Conservation (phyloP, 1,284 basidiomycete genomes). For the Apiotrichum mycotoxinovorans region DNA sequence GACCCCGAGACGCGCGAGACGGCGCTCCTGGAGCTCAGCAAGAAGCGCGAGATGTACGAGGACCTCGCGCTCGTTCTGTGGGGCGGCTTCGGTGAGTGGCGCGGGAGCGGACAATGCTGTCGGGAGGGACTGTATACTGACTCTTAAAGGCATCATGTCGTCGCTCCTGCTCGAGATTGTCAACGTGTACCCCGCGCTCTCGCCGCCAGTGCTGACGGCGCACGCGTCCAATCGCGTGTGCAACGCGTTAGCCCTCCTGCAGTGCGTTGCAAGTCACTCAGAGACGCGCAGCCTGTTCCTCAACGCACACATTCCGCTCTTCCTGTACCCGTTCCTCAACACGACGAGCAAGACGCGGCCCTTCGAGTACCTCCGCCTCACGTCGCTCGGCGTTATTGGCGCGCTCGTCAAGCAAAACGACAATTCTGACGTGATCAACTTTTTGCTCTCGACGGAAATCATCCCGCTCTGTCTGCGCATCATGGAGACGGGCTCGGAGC, state of each 20-base stretch:
- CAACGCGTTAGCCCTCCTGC: slow-evolving; percentile 94
- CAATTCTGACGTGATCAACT: slow-evolving; percentile 98
- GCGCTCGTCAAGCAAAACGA: slow-evolving; percentile 99
- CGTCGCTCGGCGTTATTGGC: slow-evolving; percentile 96
- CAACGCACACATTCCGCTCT: slow-evolving; percentile 95
- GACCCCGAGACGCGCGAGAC: slow-evolving; percentile 67
- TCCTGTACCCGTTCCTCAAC: slow-evolving; percentile 98
- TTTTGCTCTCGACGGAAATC: slow-evolving; percentile 97
- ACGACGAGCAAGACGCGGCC: slow-evolving; percentile 98
- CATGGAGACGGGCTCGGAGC: slow-evolving; percentile 99
- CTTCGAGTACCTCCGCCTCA: slow-evolving; percentile 97
- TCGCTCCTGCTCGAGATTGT: slow-evolving; percentile 96
- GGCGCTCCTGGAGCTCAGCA: slow-evolving; percentile 91
- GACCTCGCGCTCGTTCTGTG: slow-evolving; percentile 96
- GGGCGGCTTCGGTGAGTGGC: slow-evolving; percentile 98
- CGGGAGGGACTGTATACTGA: neutral
- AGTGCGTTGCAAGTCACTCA: slow-evolving; percentile 94
- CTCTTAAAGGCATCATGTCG: slow-evolving; percentile 85
- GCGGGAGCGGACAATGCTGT: slow-evolving; percentile 21
- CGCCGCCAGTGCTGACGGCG: slow-evolving; percentile 92
- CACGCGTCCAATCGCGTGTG: slow-evolving; percentile 99
- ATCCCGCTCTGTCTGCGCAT: slow-evolving; percentile 98
- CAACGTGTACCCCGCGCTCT: slow-evolving; percentile 93
- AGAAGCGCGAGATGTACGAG: slow-evolving; percentile 98
- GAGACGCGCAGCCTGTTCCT: slow-evolving; percentile 90